Base-by-base conservation (phyloP, 176 grass and related monocot genomes). In the Zizania latifolia region DNA sequence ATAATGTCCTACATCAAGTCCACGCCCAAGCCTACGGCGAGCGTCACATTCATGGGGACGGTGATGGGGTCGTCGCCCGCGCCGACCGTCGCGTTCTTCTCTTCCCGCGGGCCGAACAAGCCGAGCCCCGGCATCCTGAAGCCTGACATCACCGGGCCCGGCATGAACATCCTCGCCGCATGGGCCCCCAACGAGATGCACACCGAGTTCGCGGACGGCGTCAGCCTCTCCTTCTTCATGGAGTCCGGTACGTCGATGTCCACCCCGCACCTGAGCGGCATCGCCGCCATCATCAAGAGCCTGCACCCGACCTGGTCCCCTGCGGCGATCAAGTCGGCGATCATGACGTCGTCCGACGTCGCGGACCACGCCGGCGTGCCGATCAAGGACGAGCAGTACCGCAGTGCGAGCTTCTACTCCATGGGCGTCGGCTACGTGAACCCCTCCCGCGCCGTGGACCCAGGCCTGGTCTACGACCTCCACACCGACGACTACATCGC, bases 361-460 rank as follows among this genome's bases (percentile, higher is more conserved):
- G 71, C 56, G 23, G 91, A 82, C 40, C 74, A 78, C 31, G 44
- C 78, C 33, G 83, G 83, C 54, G 79, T 82, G 68, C 65, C 75
- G 8, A 78, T 93, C 36, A 78, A 85, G 70, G 87, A 93, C 58
- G 91, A 93, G 77, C 74, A 80, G 83, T 75, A 81, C 83, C 36
- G 81, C 3, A 30, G 33, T 12, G 83, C 90, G 37, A 89, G 84
- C 70, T 83, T 81, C 81, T 87, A 87, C 68, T 17, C 76, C 48
- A 86, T 83, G 89, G 89, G 84, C 65, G 84, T 89, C 30, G 89
- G 93, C 2, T 91, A 96, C 76, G 93, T 96, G 23, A 87, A 84
- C 80, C 93, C 89, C 2, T 74, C 81, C 4, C 68, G 56, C 28
- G 89, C 89, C 30, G 61, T 84, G 16, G 87, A 97, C 70, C 93